Base-by-base conservation (phyloP, 257 asterid species). In the Fraxinus quadrangulata region DNA sequence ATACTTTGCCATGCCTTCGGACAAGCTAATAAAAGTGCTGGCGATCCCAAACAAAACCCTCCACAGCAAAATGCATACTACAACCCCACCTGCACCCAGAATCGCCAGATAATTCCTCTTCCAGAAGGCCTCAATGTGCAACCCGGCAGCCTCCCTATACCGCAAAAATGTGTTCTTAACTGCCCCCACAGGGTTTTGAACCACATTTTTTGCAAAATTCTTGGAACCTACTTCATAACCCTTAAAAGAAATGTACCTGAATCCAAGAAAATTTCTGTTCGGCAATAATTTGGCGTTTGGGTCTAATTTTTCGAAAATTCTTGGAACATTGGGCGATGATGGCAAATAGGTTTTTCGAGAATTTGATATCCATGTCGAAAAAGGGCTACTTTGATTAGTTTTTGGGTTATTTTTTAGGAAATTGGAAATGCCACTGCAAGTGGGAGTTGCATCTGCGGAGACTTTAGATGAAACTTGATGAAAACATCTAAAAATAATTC, bases 91-190 rank as follows among this genome's bases (percentile, higher is more conserved):
- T 3, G 98, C 98, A 77, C 99, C 99, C 68, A 90, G 80, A 68
- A 90, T 79, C 67, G 75, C 76, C 86, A 92, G 70, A 71, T 86
- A 88, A 85, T 95, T 90, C 90, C 99, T 90, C 89, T 84, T 93
- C 99, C 98, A 95, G 82, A 93, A 96, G 23, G 97, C 97, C 78
- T 96, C 99, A 54, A 90, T 83, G 82, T 93, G 98, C 85, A 93
- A 81, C 42, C 89, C 83, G 80, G 79, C 90, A 8, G 96, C 98
- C 79, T 83, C 97, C 91, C 80, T 89, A 56, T 89, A 92, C 84
- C 94, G 78, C 40, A 78, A 79, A 75, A 85, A 59, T 24, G 87
- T 82, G 37, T 70, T 75, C 88, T 82, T 90, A 45, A 82, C 74
- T 75, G 86, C 87, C 71, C 31, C 73, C 24, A 51, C 80, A 23